phyloP scores from a whole-genome alignment of 2,329 filamentous ascomycete genomes.

The Scedosporium aurantiacum region DNA sequence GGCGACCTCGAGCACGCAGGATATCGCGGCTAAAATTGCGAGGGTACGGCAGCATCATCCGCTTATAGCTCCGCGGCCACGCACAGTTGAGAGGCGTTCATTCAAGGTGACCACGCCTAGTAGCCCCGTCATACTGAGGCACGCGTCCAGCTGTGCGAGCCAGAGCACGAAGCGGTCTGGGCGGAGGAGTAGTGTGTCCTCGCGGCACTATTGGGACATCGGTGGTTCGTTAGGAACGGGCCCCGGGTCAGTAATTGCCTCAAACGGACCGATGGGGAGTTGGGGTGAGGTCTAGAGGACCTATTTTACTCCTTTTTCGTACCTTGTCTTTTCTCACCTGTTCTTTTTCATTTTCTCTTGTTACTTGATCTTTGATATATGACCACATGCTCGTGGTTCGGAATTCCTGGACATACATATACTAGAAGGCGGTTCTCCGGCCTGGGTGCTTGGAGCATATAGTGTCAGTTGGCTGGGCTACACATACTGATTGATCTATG shows the following conservation, averaged over 20 bases:
- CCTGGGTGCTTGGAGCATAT: neutral
- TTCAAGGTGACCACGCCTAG: slow-evolving; percentile 43
- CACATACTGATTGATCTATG: neutral
- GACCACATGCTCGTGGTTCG: neutral
- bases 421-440: neutral
- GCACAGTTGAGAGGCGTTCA: slow-evolving; percentile 40
- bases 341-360: neutral
- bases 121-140: slow-evolving; percentile 35
- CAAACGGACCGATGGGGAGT: slow-evolving; percentile 57
- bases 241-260: slow-evolving; percentile 46
- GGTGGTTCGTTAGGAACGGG: slow-evolving; percentile 70
- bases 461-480: neutral
- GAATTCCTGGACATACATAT: neutral
- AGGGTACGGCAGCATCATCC: slow-evolving; percentile 84
- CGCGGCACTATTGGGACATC: slow-evolving; percentile 86
- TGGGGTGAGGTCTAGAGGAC: slow-evolving; percentile 59
- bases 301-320: neutral
- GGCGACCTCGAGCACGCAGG: slow-evolving; percentile 43
- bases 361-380: too few relatives aligned
- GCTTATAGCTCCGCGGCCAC: slow-evolving; percentile 53
- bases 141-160: slow-evolving; percentile 66
- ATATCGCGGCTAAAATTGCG: slow-evolving; percentile 65
- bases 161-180: slow-evolving; percentile 72
- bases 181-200: slow-evolving; percentile 57
- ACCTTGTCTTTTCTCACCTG: neutral